Conservation (phyloP, 345 rosid species). For the Euphorbia tirucalli region DNA sequence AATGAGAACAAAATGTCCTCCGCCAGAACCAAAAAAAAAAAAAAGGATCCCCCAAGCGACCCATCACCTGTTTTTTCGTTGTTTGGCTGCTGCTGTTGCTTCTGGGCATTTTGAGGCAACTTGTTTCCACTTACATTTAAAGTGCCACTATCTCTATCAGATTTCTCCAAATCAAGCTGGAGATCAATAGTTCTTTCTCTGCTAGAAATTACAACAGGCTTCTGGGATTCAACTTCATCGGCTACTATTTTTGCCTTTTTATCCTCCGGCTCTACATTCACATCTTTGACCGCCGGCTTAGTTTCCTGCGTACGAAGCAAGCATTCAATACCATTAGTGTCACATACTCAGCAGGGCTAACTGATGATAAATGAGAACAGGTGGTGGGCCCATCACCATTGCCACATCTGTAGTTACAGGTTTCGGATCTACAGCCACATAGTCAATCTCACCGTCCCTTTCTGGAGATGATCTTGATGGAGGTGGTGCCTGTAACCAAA, state of each 20-base stretch:
- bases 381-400: slow-evolving; percentile 56
- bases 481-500: slow-evolving; percentile 68
- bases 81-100: slow-evolving; percentile 48
- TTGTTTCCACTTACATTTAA: slow-evolving; percentile 34
- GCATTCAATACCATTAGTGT: slow-evolving; percentile 12
- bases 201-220: slow-evolving; percentile 25
- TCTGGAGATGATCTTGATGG: slow-evolving; percentile 83
- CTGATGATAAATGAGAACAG: slow-evolving; percentile 6
- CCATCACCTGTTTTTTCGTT: slow-evolving; percentile 58
- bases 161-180: slow-evolving; percentile 72
- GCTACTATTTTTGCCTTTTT: slow-evolving; percentile 38
- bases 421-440: slow-evolving; percentile 62
- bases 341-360: neutral
- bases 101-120: slow-evolving; percentile 47
- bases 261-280: slow-evolving; percentile 43
- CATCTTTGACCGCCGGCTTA: slow-evolving; percentile 42
- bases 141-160: slow-evolving; percentile 48
- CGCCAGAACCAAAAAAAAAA: too few species aligned
- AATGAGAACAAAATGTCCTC: too few species aligned
- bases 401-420: slow-evolving; percentile 48
- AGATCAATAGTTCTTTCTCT: slow-evolving; percentile 66
- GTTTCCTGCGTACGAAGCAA: slow-evolving; percentile 43
- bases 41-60: neutral
- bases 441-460: slow-evolving; percentile 60
- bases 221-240: slow-evolving; percentile 49